Conservation (phyloP, 352 stramenopile genomes). For the Elongisporangium anandrum region DNA sequence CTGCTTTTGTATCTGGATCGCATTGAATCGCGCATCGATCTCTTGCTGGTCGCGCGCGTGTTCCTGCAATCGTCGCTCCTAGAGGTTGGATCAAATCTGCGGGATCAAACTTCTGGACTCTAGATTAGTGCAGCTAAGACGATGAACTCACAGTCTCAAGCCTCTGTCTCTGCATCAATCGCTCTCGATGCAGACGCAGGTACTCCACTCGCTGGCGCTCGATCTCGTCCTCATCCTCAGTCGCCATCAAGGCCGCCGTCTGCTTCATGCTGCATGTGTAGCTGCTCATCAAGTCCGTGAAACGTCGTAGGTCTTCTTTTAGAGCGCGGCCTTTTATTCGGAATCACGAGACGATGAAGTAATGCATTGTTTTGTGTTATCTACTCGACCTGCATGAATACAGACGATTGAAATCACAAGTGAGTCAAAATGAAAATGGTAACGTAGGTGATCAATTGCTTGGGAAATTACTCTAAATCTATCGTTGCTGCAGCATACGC, state of each 20-base stretch:
- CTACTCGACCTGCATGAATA: too few relatives aligned
- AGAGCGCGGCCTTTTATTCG: neutral
- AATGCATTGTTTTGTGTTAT: neutral
- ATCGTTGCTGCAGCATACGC: constrained; percentile 67
- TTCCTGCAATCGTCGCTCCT: constrained; percentile 36
- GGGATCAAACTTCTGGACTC: too few relatives aligned
- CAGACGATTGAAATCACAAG: too few relatives aligned
- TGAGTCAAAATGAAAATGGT: neutral
- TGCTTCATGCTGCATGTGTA: neutral
- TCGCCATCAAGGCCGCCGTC: neutral
- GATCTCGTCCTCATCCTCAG: constrained; percentile 25
- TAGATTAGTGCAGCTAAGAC: neutral
- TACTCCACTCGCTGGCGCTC: constrained; percentile 35
- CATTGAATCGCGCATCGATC: constrained; percentile 24
- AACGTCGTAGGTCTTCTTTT: neutral
- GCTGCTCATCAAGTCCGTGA: constrained; percentile 1
- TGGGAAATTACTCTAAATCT: constrained; percentile 9
- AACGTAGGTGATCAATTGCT: neutral
- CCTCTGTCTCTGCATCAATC: constrained; percentile 46
- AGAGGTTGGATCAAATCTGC: too few relatives aligned
- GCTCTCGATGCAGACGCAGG: constrained; percentile 35
- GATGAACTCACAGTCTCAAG: constrained; percentile 39
- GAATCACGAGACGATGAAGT: neutral
- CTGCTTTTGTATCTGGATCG: constrained; percentile 4
- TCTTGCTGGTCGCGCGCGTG: constrained; percentile 14